Evolutionary conservation across 2,329 filamentous ascomycete genomes (phyloP), one percentile per base, ranked within the genome.

Genomic region (Cladosporium sp.): DNA sequence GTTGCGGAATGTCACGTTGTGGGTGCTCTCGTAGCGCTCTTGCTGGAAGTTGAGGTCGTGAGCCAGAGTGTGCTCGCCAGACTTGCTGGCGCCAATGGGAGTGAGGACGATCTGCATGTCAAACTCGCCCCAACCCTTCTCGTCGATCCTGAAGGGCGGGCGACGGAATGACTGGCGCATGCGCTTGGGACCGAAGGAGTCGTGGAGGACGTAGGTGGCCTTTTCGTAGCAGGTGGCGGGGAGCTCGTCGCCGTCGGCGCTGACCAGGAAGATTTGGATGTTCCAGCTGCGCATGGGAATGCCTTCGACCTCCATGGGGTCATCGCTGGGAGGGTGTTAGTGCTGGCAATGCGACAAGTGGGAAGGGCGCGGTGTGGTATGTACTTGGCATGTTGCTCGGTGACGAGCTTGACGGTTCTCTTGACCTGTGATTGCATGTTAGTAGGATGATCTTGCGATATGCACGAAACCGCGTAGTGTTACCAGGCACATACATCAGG

Each of bases 51-150:
- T 97, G 68, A 99, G 86, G 76, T 99, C 95, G 79, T 99, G 95
- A 60, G 84, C 81, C 70, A 99, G 84, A 15, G 86, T 84, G 75
- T 92, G 87, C 75, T 97, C 94, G 66, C 90, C 88, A 66, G 87
- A 90, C 84, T 97, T 97, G 80, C 95, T 92, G 24, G 68, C 70
- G 24, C 76, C 76, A 34, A 90, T 88, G 52, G 90, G 91, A 75
- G 89, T 90, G 72, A 96, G 86, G 68, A 91, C 88, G 74, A 98
- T 95, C 58, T 84, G 85, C 88, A 99, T 94, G 77, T 98, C 95
- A 78, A 99, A 99, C 81, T 98, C 95, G 75, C 95, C 95, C 95
- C 95, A 99, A 72, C 95, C 95, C 80, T 97, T 92, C 80, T 99
- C 96, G 70, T 88, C 84, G 79, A 96, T 96, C 71, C 86, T 86